Conservation (phyloP, 1,139 yeast species). For the Meyerozyma smithsonii region DNA sequence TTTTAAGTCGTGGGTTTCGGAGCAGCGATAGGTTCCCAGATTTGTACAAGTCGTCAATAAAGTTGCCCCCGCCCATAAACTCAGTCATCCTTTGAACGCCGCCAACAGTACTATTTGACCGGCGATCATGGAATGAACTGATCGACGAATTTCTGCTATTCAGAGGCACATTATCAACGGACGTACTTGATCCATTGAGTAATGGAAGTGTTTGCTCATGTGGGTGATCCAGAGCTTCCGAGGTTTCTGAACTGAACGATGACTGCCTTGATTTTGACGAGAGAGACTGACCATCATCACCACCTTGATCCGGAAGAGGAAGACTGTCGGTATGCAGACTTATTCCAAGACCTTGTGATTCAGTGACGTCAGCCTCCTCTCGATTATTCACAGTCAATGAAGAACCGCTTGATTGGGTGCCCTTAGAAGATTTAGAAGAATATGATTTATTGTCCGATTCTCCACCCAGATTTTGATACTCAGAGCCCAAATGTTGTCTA, state of each 20-base stretch:
- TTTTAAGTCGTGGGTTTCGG: constrained; percentile 33
- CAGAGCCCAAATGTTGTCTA: constrained; percentile 9
- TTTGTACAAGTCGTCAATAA: constrained; percentile 18
- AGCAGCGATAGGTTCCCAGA: constrained; percentile 23
- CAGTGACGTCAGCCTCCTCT: background rate
- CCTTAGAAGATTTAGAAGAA: background rate
- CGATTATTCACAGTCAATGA: background rate
- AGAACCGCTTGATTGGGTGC: background rate
- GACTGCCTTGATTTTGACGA: constrained; percentile 14
- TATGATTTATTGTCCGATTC: background rate
- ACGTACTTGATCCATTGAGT: constrained; percentile 26
- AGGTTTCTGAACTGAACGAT: constrained; percentile 21
- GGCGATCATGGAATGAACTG: constrained; percentile 25
- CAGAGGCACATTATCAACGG: constrained; percentile 12
- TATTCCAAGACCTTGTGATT: background rate
- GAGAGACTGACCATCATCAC: background rate
- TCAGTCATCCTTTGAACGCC: constrained; percentile 19
- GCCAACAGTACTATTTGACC: constrained; percentile 15
- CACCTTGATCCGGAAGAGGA: background rate
- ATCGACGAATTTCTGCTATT: constrained; percentile 20
- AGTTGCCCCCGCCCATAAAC: constrained; percentile 23
- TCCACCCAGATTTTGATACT: background rate
- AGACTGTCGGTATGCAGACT: background rate
- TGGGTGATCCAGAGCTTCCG: constrained; percentile 18
- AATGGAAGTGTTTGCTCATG: constrained; percentile 39